These are phyloP conservation scores for Osmanthus fragrans DNA, from an alignment of 257 asterid species.

Conservation along the genomic window DNA sequence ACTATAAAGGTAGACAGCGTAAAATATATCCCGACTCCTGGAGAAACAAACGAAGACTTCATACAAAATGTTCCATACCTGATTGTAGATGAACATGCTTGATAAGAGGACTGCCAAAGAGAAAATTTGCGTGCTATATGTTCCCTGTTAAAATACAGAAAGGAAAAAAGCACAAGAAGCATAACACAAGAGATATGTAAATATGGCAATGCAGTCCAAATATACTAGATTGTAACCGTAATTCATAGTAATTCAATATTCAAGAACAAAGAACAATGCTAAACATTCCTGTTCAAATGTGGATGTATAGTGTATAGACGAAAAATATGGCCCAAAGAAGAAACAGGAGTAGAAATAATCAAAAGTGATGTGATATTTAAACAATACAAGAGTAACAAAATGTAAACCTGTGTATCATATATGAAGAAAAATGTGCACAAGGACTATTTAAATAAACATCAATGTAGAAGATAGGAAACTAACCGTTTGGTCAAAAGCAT, in stretches of 20 bases:
- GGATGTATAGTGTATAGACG: background rate
- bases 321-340: background rate
- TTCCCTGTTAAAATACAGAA: conserved; percentile 65
- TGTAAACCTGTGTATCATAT: background rate
- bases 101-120: conserved; percentile 96
- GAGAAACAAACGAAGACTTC: background rate
- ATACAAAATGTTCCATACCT: conserved; percentile 48
- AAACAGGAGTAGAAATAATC: background rate
- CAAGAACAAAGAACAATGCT: conserved; percentile 10
- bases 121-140: conserved; percentile 93
- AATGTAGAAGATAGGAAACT: conserved; percentile 35
- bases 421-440: background rate
- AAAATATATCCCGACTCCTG: background rate
- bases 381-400: background rate
- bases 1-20: background rate
- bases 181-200: background rate
- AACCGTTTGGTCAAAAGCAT: conserved; percentile 99
- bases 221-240: background rate
- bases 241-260: background rate
- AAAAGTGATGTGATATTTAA: background rate
- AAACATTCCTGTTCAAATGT: conserved; percentile 8
- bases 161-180: background rate
- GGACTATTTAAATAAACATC: background rate
- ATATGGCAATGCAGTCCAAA: conserved; percentile 4
- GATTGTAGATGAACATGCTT: conserved; percentile 97